Percentiles rank a stretch among this genome's conserved stretches.
Conservation (phyloP, 2,329 filamentous ascomycete species). For the Zymoseptoria brevis region DNA sequence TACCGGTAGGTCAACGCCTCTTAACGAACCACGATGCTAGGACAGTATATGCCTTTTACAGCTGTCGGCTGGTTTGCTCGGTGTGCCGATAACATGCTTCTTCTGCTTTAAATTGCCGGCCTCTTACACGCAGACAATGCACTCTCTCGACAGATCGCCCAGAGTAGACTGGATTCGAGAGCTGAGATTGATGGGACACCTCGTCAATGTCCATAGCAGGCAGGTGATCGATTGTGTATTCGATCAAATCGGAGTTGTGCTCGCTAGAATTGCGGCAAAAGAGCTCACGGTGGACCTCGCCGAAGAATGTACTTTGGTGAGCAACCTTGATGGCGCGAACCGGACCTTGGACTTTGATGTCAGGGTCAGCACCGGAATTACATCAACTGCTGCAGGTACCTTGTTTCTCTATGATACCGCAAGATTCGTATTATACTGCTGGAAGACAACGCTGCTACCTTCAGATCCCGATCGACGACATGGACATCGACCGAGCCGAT, state of each 20-base stretch:
- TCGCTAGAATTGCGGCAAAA: background rate
- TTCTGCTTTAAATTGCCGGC: no score
- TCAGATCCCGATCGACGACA: background rate
- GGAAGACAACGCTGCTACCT: background rate
- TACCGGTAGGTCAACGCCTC: no score
- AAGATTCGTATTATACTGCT: background rate
- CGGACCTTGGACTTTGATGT: conserved; percentile 1
- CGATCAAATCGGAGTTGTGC: background rate
- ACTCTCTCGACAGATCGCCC: no score
- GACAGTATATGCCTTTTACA: no score
- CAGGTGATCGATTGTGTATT: background rate
- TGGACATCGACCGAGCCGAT: conserved; percentile 6
- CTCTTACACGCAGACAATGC: no score
- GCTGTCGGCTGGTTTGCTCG: no score
- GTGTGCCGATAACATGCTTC: no score
- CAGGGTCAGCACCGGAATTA: background rate
- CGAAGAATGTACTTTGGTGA: background rate
- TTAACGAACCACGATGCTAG: no score
- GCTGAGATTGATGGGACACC: background rate
- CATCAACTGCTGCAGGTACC: background rate
- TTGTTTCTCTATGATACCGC: background rate
- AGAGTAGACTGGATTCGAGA: background rate
- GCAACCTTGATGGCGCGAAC: background rate
- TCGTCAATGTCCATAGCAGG: background rate
- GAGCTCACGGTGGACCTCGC: background rate